Evolutionary conservation across 2,329 filamentous ascomycete species (phyloP), one percentile per base, ranked within the genome.

Genomic region (Fusarium neocosmosporiellum): DNA sequence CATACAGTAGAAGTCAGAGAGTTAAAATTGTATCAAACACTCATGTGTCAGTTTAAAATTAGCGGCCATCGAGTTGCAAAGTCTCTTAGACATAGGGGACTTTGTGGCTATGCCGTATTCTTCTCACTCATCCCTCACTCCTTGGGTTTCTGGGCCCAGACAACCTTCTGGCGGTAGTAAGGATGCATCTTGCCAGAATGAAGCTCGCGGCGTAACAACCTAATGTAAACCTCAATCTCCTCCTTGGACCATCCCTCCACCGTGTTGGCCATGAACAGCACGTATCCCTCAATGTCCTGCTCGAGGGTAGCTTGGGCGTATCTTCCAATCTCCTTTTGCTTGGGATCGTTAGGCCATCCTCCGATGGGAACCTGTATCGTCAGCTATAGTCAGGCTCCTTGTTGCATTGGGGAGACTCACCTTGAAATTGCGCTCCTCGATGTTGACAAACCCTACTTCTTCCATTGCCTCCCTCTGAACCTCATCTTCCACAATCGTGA

Each of bases 151-250:
- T 63, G 71, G 0, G 59, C 72, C 72, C 71, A 74, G 9, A 71
- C 63, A 36, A 57, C 63, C 33, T 73, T 74, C 29, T 73, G 70
- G 0, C 14, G 5, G 14, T 74, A 73, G 29, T 73, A 71, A 22
- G 71, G 67, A 24, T 71, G 71, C 67, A 71, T 71, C 20, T 36
- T 75, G 1, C 73, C 69, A 14, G 68, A 50, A 1, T 63, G 54
- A 14, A 77, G 7, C 55, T 76, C 75, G 2, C 66, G 59, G 20
- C 73, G 73, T 1, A 77, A 63, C 36, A 75, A 62, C 5, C 71
- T 68, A 2, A 74, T 71, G 22, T 75, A 75, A 3, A 71, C 65
- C 22, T 72, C 48, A 0, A 78, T 64, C 64, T 78, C 68, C 1
- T 54, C 63, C 2, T 63, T 71, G 0, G 67, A 63, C 74, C 77